Percentiles rank a stretch among this genome's conserved stretches.
Evolutionary conservation across 2,329 filamentous ascomycete species (phyloP).

Genomic region (Claviceps pazoutovae): DNA sequence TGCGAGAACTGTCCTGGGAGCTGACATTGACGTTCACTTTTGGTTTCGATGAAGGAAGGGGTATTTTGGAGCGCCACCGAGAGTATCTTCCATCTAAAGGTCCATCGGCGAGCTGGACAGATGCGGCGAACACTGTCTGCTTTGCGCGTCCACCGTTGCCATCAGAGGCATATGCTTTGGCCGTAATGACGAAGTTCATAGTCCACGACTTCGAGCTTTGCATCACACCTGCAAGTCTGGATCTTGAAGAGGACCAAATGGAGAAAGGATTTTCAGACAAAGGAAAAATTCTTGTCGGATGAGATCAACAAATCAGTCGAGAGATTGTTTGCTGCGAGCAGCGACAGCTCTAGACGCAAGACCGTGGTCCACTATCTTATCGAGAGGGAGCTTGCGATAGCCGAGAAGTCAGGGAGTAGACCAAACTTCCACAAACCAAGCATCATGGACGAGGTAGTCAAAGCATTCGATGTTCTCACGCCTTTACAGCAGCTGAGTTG

Average conservation of each 20-base stretch:
- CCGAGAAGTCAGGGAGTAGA: slow-evolving; percentile 16
- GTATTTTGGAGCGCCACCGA: background rate
- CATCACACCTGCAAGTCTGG: slow-evolving; percentile 15
- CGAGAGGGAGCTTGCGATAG: slow-evolving; percentile 5
- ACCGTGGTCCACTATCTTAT: background rate
- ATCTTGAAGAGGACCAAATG: slow-evolving; percentile 6
- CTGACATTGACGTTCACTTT: slow-evolving; percentile 11
- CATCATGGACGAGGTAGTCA: slow-evolving; percentile 19
- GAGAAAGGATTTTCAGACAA: slow-evolving; percentile 4
- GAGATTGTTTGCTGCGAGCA: background rate
- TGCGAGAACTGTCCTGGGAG: slow-evolving; percentile 17
- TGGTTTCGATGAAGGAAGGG: background rate
- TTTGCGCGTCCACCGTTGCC: background rate
- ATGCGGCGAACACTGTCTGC: background rate
- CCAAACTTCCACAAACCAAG: slow-evolving; percentile 16
- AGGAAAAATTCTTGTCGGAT: slow-evolving; percentile 3
- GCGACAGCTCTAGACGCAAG: background rate
- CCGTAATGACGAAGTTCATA: background rate
- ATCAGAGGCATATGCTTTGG: background rate
- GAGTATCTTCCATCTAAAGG: background rate
- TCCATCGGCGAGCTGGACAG: background rate
- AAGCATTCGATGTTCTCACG: background rate
- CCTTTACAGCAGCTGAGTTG: background rate
- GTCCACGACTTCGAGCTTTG: background rate
- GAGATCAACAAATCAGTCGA: slow-evolving; percentile 2